Evolutionary conservation across 306 rosid species (phyloP).

Genomic region (Castanopsis chinensis): DNA sequence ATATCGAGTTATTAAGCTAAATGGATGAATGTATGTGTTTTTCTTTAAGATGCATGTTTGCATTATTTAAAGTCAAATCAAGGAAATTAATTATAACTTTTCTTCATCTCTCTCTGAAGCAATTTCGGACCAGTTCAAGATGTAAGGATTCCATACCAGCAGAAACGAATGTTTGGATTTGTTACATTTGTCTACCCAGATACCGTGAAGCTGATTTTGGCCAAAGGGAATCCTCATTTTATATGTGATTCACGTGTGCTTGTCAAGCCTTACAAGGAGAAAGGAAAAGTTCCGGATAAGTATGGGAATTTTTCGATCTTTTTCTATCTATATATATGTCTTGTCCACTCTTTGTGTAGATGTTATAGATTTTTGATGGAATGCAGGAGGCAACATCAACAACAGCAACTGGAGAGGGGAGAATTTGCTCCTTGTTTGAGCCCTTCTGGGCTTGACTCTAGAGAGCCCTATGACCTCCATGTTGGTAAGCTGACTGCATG

Average conservation of each 20-base stretch:
- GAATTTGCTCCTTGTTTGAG: conserved; percentile 51
- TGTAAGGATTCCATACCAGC: conserved; percentile 97
- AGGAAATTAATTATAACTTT: conserved; percentile 18
- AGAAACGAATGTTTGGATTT: conserved; percentile 96
- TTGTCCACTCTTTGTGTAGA: background rate
- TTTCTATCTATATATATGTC: background rate
- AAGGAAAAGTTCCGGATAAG: conserved; percentile 91
- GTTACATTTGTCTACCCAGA: conserved; percentile 94
- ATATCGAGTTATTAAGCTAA: background rate
- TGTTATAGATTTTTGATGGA: background rate
- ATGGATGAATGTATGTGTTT: background rate
- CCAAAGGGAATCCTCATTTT: conserved; percentile 96
- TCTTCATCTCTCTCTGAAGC: conserved; percentile 48
- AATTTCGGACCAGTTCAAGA: conserved; percentile 97
- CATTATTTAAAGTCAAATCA: conserved; percentile 11
- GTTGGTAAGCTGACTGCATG: conserved; percentile 29
- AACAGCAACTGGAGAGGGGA: conserved; percentile 49
- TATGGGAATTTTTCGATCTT: conserved; percentile 22
- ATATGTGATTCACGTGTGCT: conserved; percentile 97
- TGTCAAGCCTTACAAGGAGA: conserved; percentile 98
- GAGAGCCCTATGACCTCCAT: conserved; percentile 43
- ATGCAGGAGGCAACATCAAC: conserved; percentile 57
- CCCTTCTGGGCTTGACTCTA: conserved; percentile 44
- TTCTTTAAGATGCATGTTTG: background rate
- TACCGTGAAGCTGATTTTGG: conserved; percentile 78